phyloP scores from a whole-genome alignment of 495 filamentous ascomycete genomes.

The Saxophila tyrrhenica region DNA sequence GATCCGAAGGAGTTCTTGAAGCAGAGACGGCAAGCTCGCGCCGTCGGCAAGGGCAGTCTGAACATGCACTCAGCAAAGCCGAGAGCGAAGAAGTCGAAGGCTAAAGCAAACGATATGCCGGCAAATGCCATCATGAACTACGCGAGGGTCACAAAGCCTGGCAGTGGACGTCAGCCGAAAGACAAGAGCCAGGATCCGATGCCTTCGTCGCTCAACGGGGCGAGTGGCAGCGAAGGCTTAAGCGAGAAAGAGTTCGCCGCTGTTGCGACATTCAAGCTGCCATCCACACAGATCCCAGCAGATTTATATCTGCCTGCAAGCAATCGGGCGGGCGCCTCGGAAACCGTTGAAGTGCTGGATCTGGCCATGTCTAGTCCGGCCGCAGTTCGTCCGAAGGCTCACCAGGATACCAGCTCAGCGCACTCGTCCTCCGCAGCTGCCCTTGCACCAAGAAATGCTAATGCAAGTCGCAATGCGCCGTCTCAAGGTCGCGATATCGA shows the following conservation, averaged over 20 bases:
- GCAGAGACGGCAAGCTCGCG: constrained; percentile 9
- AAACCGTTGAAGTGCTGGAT: neutral
- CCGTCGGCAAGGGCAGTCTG: neutral
- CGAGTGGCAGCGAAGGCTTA: neutral
- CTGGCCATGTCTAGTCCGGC: neutral
- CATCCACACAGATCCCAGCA: constrained; percentile 2
- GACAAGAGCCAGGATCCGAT: neutral
- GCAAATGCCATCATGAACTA: constrained; percentile 15
- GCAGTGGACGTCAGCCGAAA: neutral
- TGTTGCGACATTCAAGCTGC: constrained; percentile 4
- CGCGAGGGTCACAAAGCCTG: constrained; percentile 12
- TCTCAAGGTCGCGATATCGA: neutral
- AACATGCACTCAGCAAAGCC: constrained; percentile 3
- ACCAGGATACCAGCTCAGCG: neutral
- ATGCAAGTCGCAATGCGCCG: neutral
- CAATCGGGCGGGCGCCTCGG: neutral
- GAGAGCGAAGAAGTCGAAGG: neutral
- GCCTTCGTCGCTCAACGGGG: neutral
- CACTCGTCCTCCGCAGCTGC: neutral
- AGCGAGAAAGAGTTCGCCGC: neutral
- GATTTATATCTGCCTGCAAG: neutral
- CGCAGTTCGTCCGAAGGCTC: neutral
- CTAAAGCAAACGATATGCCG: constrained; percentile 5
- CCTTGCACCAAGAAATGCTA: neutral
- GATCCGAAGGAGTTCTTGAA: constrained; percentile 38